A percentile compares a stretch with the other conserved stretches of the same genome.
Conservation (phyloP, 768 basidiomycete species). For the Suillus bovinus region DNA sequence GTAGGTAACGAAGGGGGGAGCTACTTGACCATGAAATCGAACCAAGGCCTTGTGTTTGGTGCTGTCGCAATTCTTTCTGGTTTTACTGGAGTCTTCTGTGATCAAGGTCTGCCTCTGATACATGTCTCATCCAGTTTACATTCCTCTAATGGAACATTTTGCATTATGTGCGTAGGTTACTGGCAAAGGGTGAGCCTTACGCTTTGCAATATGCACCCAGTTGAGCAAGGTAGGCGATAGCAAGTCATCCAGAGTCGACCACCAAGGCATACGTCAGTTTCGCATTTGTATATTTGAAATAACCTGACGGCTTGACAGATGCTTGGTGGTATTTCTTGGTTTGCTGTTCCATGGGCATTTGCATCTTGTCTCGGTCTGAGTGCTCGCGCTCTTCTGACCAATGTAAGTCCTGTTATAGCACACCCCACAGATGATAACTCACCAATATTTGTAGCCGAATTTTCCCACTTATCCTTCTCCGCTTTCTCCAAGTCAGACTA, state of each 20-base stretch:
- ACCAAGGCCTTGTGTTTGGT: slow-evolving; percentile 45
- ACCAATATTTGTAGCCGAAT: slow-evolving; percentile 34
- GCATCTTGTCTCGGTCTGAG: too few relatives aligned
- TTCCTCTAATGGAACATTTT: slow-evolving; percentile 12
- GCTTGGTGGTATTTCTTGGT: too few relatives aligned
- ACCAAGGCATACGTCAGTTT: too few relatives aligned
- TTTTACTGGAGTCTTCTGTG: slow-evolving; percentile 49
- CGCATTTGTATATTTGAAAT: too few relatives aligned
- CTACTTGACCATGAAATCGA: slow-evolving; percentile 58
- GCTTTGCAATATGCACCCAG: not conserved
- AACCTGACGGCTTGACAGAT: too few relatives aligned
- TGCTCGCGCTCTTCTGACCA: too few relatives aligned
- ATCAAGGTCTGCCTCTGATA: too few relatives aligned
- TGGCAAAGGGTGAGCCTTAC: slow-evolving; percentile 46
- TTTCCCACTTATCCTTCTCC: slow-evolving; percentile 56
- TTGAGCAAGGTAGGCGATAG: slow-evolving; percentile 39
- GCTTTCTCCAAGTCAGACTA: slow-evolving; percentile 37
- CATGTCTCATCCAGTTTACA: not conserved
- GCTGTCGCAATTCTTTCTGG: slow-evolving; percentile 40
- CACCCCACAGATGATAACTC: too few relatives aligned
- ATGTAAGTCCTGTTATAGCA: too few relatives aligned
- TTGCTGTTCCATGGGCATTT: too few relatives aligned
- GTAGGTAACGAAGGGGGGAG: slow-evolving; percentile 50
- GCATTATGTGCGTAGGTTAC: slow-evolving; percentile 45
- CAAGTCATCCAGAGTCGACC: too few relatives aligned